Conservation (phyloP, 1,284 basidiomycete genomes). For the Leucoagaricus sp. region DNA sequence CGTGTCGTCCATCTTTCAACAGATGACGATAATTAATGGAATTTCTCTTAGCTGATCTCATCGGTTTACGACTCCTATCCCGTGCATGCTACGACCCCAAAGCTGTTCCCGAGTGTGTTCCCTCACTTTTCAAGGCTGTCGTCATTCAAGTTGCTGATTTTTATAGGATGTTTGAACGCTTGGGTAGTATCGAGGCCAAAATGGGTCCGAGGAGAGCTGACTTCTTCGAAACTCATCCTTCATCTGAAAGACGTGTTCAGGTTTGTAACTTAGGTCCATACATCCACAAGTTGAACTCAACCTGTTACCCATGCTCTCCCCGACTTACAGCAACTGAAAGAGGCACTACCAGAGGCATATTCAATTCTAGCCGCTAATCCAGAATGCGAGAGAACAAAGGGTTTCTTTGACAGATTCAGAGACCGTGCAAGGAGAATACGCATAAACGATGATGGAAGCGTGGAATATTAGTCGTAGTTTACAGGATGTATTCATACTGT, state of each 20-base stretch:
- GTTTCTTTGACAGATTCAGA: constrained; percentile 32
- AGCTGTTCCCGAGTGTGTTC: constrained; percentile 68
- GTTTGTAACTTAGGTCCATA: constrained; percentile 37
- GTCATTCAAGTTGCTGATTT: not conserved
- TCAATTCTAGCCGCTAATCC: constrained; percentile 49
- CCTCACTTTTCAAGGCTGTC: not conserved
- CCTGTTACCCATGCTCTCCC: not conserved
- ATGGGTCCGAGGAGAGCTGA: constrained; percentile 34
- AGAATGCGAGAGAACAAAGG: constrained; percentile 41
- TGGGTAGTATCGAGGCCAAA: constrained; percentile 52
- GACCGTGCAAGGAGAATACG: constrained; percentile 24
- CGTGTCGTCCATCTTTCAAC: constrained; percentile 6
- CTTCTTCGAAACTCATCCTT: constrained; percentile 79
- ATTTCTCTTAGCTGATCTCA: constrained; percentile 62
- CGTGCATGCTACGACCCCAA: constrained; percentile 82
- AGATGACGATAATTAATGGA: not conserved
- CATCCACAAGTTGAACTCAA: not conserved
- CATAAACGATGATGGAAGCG: not conserved
- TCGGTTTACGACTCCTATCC: constrained; percentile 74
- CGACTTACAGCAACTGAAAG: constrained; percentile 49
- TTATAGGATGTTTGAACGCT: constrained; percentile 66
- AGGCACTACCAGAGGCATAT: constrained; percentile 57
- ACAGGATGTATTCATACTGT: not conserved
- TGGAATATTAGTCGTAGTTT: not conserved
- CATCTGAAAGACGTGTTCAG: constrained; percentile 67